Evolutionary conservation across 108 stramenopile species (phyloP), one percentile per base, ranked within the genome.

Genomic region (Cyclotella kingstonii): DNA sequence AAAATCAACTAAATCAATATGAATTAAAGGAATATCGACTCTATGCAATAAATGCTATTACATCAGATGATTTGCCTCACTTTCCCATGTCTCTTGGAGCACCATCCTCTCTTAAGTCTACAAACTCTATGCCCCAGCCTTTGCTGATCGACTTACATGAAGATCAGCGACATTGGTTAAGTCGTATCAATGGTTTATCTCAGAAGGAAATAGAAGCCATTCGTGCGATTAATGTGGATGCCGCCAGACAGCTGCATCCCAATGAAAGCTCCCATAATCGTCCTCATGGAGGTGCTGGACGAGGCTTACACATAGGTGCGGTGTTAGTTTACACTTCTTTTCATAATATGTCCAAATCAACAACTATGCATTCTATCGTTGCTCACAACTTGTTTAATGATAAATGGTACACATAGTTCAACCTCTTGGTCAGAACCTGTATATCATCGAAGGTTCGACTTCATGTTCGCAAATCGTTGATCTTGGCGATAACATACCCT

Each of bases 361-460:
- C n/a, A n/a, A n/a, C n/a, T n/a, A n/a, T 25, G 47, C 7, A 15
- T 7, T 15, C n/a, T 44, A 4, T 7, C 43, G 7, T n/a, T 7
- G 4, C 43, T 44, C n/a, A 7, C 14, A 44, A 44, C 18, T 44
- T 17, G 7, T 44, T n/a, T n/a, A n/a, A n/a, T n/a, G n/a, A n/a
- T n/a, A n/a, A n/a, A 9, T 33, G 12, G 11, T 12, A 22, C 25
- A 6, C 26, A 40, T 25, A 41, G 84, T 91, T 4, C 81, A 84
- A 55, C 89, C 89, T 10, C 55, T 86, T 14, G 83, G 69, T 23
- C 61, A 73, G 15, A 70, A 60, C 19, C 34, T 91, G 4, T 70
- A 84, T 21, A 84, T 91, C 40, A 84, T 86, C 9, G 89, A 91
- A 68, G 89, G 70, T 22, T 72, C 77, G 17, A 85, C 89, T 18